Base-by-base conservation (phyloP, 1,284 basidiomycete species). In the Phaffia rhodozyma region DNA sequence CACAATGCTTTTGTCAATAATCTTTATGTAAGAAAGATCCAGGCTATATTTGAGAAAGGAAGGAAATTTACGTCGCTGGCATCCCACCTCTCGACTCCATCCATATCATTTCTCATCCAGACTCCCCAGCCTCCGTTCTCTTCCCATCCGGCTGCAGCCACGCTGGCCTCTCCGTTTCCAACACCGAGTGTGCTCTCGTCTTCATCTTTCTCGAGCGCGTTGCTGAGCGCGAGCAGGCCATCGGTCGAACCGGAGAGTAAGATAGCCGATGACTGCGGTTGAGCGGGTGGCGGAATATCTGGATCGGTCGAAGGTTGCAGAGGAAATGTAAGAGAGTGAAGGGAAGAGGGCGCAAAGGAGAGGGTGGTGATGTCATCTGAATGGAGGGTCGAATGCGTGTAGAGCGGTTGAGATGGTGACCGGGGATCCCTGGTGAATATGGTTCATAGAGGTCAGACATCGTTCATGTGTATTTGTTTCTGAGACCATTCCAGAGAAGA, bases 321-420 rank as follows among this genome's bases (percentile, higher is more conserved):
- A n/a, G 55, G 60, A 56, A 62, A 68, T 68, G 66, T 13, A 62
- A 13, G 66, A 50, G 34, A 71, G 58, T 65, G 71, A 73, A 9
- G 71, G 58, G 75, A 73, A 2, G 74, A 67, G 0, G 78, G 77
- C 21, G 78, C 72, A 55, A 79, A 74, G 6, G 74, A 72, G 23
- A 79, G 74, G 49, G 75, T 70, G 23, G 78, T 79, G 66, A 80
- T 76, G 66, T 79, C 78, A 72, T 80, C 78, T 23, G 77, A 78
- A 66, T 80, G 79, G 16, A 78, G 76, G 7, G 78, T 76, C 7
- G 75, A 70, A 68, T 80, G 78, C 5, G 71, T 66, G 68, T 78
- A 77, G 1, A 75, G 68, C 0, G 78, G 73, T 23, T 71, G 53
- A 25, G 71, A 67, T 23, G 73, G 48, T 53, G 74, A 71, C 21